Percentiles rank a stretch among this genome's conserved stretches.
Conservation (phyloP, 768 basidiomycete species). For the Pulveroboletus sp. region DNA sequence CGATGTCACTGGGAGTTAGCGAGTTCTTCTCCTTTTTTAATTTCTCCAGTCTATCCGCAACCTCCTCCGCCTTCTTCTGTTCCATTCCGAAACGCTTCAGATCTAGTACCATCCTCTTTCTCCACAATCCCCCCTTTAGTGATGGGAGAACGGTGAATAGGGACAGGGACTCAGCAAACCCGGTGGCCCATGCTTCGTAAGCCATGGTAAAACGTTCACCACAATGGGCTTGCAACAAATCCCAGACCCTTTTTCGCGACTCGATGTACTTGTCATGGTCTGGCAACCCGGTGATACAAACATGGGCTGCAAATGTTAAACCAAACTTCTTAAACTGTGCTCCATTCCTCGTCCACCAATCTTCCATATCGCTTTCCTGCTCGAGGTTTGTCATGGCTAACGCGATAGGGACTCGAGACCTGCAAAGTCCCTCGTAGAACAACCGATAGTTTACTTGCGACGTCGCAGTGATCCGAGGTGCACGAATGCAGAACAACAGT, state of each 20-base stretch:
- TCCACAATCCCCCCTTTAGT: neutral
- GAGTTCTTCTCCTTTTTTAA: too few species aligned
- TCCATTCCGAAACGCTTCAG: neutral
- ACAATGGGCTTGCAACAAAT: slow-evolving; percentile 1
- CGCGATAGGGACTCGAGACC: neutral
- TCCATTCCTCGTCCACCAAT: slow-evolving; percentile 2
- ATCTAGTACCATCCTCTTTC: neutral
- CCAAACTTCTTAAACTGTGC: neutral
- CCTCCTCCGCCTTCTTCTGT: neutral
- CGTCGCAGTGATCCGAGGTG: slow-evolving; percentile 1
- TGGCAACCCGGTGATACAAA: slow-evolving; percentile 1
- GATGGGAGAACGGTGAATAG: neutral
- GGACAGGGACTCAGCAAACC: neutral
- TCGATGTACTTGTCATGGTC: neutral
- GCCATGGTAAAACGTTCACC: slow-evolving; percentile 2
- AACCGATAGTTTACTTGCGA: slow-evolving; percentile 1
- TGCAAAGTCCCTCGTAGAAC: slow-evolving; percentile 1
- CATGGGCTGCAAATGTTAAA: neutral
- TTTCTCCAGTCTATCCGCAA: neutral
- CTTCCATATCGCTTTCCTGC: neutral
- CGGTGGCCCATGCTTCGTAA: neutral
- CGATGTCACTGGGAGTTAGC: too few species aligned
- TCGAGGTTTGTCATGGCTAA: slow-evolving; percentile 3
- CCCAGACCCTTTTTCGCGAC: slow-evolving; percentile 1
- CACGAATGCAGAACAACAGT: slow-evolving; percentile 1